Evolutionary conservation across 129 eudicot species (phyloP), one percentile per base, ranked within the genome.

Genomic region (Flaveria sonorensis): DNA sequence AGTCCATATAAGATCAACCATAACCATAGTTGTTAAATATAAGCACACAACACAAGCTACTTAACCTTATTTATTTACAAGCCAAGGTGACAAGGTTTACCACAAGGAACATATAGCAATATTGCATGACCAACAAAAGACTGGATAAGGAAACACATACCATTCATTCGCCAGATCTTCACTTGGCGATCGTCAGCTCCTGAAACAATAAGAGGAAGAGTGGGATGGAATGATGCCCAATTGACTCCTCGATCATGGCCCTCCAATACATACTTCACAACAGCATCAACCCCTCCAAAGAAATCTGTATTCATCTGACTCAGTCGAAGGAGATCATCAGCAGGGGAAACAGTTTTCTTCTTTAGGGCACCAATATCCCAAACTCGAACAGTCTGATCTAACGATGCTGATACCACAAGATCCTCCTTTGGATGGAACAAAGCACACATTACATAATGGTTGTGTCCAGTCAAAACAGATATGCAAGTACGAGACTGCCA

Each of bases 401-500:
- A 82, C 9, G 96, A 90, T 43, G 96, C 96, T 48, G 93, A 90
- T 32, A 90, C 93, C 63, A 90, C 91, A 45, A 90, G 86, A 76
- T 90, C 96, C 74, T 90, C 96, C 50, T 90, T 90, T 1, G 91
- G 96, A 79, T 90, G 96, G 72, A 90, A 90, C 60, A 83, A 68
- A 52, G 96, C 96, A 81, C 96, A 90, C 96, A 90, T 90, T 36
- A 90, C 96, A 83, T 90, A 90, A 69, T 90, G 93, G 81, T 90
- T 90, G 83, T 90, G 96, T 48, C 96, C 96, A 0, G 96, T 90
- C 64, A 90, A 83, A 46, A 90, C 96, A 42, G 93, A 90, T 51
- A 90, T 86, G 75, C 96, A 90, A 26, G 93, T 88, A 52, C 96
- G 89, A 7, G 96, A 90, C 16, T 90, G 96, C 96, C 96, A 90